Base-by-base conservation (phyloP, 768 basidiomycete genomes). In the Lactarius quietus region DNA sequence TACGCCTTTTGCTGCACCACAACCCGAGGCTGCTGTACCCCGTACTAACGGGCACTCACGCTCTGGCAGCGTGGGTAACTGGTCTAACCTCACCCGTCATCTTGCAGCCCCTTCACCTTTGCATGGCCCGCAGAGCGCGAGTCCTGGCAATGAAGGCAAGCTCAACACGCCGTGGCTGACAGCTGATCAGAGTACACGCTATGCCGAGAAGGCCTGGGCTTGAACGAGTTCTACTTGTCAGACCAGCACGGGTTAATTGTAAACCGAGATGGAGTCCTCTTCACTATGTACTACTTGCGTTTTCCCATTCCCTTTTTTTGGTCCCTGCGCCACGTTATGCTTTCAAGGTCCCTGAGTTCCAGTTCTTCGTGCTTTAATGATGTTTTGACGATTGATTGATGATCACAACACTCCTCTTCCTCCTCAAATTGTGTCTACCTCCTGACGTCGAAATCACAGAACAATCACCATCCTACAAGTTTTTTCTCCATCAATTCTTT, bases 1-100 rank as follows among this genome's bases (percentile, higher is more conserved):
- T 31, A 78, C 84, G 61, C 76, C 81, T 23, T 77, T 74, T 71
- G 71, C 71, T 41, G 74, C 74, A 70, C 65, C 70, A 39, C 72
- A 64, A 65, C 80, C 78, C 48, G 80, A 76, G 58, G 82, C 79
- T 54, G 77, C 73, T 69, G 74, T 78, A 52, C 71, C 45, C 69
- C 79, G 89, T 63, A 78, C 79, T 33, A 85, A 80, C 62, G 87
- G 88, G 41, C 90, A 92, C 72, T 84, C 85, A 65, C 86, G 90
- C 66, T 85, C 89, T 52, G 90, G 90, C 54, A 92, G 90, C 74
- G 88, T 87, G 31, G 89, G 89, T 36, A 92, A 90, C 73, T 92
- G 90, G 90, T 87, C 80, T 51, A 84, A 77, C 70, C 79, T 89
- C 70, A 73, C 84, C 31, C 83, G 86, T 71, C 81, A 81, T 72